Conservation (phyloP, 345 rosid genomes). For the Aquilaria sinensis region DNA sequence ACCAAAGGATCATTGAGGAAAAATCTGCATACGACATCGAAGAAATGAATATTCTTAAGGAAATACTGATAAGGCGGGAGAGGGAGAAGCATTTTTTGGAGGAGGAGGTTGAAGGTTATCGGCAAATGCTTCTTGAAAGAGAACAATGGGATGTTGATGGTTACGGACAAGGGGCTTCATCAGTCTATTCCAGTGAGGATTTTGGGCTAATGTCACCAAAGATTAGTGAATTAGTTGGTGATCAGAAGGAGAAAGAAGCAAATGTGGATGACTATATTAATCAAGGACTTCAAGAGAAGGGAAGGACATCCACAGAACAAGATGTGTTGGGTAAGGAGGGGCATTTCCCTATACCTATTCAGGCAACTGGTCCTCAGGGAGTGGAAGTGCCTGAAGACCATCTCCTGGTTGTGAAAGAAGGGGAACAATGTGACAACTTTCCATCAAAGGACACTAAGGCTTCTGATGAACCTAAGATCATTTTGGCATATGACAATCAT, state of each 20-base stretch:
- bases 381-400: constrained; percentile 16
- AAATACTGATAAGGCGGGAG: constrained; percentile 64
- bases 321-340: constrained; percentile 15
- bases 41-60: constrained; percentile 73
- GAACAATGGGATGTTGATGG: constrained; percentile 34
- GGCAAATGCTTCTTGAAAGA: constrained; percentile 33
- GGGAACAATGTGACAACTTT: constrained; percentile 20
- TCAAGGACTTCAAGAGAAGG: constrained; percentile 19
- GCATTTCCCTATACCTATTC: neutral
- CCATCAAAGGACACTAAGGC: constrained; percentile 15
- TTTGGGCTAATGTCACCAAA: constrained; percentile 12
- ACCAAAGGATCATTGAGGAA: constrained; percentile 71
- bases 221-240: constrained; percentile 17
- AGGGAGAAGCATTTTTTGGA: constrained; percentile 62
- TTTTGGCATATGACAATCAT: constrained; percentile 13
- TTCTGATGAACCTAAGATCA: constrained; percentile 9
- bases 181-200: constrained; percentile 21
- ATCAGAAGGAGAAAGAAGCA: constrained; percentile 20
- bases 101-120: constrained; percentile 56
- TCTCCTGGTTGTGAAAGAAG: constrained; percentile 16
- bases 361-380: constrained; percentile 11
- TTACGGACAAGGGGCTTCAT: constrained; percentile 18
- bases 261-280: constrained; percentile 10
- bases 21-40: constrained; percentile 68
- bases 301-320: constrained; percentile 7